Conservation (phyloP, 2,329 filamentous ascomycete genomes). For the Ophidiomyces ophidiicola region DNA sequence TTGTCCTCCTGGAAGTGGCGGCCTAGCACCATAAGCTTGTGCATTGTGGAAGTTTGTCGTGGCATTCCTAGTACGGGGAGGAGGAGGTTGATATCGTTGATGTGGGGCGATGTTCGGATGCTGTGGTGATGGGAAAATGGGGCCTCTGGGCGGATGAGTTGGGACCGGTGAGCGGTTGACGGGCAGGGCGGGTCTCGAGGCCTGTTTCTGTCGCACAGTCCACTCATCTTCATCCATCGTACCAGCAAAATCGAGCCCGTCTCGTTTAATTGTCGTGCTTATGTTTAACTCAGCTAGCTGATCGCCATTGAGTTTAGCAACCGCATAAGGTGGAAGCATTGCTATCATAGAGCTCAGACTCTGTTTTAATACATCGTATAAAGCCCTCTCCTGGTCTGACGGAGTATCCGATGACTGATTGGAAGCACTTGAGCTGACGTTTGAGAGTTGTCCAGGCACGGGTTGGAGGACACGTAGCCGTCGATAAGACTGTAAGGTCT, state of each 20-base stretch:
- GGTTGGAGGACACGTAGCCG: conserved; percentile 42
- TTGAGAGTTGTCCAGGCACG: conserved; percentile 21
- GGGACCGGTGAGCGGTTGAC: conserved; percentile 27
- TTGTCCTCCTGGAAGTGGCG: conserved; percentile 22
- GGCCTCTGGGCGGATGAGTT: conserved; percentile 17
- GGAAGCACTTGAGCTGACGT: conserved; percentile 18
- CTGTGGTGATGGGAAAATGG: conserved; percentile 23
- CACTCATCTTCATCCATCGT: conserved; percentile 74
- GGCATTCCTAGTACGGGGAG: conserved; percentile 20
- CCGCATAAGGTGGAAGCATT: conserved; percentile 67
- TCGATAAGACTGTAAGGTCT: conserved; percentile 52
- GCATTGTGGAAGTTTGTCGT: conserved; percentile 23
- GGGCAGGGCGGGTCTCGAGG: conserved; percentile 22
- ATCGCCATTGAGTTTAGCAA: conserved; percentile 75
- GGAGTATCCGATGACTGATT: conserved; percentile 39
- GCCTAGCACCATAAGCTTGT: conserved; percentile 24
- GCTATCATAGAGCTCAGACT: conserved; percentile 63
- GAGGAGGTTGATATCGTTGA: conserved; percentile 20
- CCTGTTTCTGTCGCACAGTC: conserved; percentile 39
- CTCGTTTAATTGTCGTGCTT: conserved; percentile 63
- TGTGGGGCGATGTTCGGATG: conserved; percentile 22
- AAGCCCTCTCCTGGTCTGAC: conserved; percentile 43
- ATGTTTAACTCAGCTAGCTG: conserved; percentile 73
- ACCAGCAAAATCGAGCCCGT: conserved; percentile 61
- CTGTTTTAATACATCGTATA: conserved; percentile 62